Base-by-base conservation (phyloP, 176 grass and related monocot genomes). In the Bothriochloa decipiens region DNA sequence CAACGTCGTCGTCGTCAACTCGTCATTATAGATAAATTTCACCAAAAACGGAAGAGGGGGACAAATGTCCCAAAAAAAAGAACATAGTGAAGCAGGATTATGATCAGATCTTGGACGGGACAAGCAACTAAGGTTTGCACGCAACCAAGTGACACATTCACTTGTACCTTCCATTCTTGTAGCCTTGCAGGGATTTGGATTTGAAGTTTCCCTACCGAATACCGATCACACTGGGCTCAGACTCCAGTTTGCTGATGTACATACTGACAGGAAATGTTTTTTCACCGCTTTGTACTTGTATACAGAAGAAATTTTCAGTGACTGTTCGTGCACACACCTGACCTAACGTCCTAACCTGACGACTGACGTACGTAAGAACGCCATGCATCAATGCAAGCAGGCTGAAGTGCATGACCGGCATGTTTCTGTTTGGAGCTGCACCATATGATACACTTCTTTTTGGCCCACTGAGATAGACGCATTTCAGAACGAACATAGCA, bases 111-210 rank as follows among this genome's bases (percentile, higher is more conserved):
- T 58, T 68, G 5, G 63, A 70, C 11, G 80, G 73, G 17, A 63
- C 53, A 83, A 78, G 73, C 64, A 88, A 88, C 65, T 77, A 75
- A 75, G 58, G 41, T 42, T 83, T 88, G 80, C 74, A 83, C 72
- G 80, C 74, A 78, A 88, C 72, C 6, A 15, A 46, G 37, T 68
- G n/a, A 25, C 39, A 39, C 63, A 41, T 37, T 4, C 50, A 49
- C 10, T 22, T 29, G 4, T 53, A 58, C 68, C 16, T 69, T 32
- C 7, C 4, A 6, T 25, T 70, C 26, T 2, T 70, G 14, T 4
- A 32, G 29, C 29, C 29, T 32, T 32, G 29, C 29, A 32, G 29
- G 29, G 29, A 32, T 53, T 6, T 14, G 18, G 17, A 16, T 16
- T 1, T 15, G 46, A 15, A 14, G 47, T 50, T 50, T 50, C 47